Evolutionary conservation across 2,329 filamentous ascomycete species (phyloP).

Genomic region (Aspergillus sojae): DNA sequence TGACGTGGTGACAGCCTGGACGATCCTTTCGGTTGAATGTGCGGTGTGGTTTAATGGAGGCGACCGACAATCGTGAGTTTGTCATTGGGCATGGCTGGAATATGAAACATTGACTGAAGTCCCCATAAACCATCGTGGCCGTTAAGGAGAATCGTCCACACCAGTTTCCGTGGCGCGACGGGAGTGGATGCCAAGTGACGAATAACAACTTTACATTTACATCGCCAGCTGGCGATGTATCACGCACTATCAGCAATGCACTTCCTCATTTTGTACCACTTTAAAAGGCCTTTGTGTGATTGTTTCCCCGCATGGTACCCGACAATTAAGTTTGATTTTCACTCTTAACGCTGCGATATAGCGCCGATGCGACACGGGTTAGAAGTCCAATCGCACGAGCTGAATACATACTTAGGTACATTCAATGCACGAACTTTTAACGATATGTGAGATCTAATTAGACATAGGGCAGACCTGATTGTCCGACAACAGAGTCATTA

Average conservation of each 20-base stretch:
- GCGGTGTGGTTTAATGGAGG: neutral
- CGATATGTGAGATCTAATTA: neutral
- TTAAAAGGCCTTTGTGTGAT: neutral
- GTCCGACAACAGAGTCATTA: neutral
- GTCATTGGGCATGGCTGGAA: neutral
- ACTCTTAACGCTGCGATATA: neutral
- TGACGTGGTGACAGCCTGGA: neutral
- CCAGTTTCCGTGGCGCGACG: slow-evolving; percentile 5
- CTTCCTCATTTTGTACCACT: neutral
- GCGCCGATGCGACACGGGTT: neutral
- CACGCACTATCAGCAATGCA: neutral
- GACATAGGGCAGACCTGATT: neutral
- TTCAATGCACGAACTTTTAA: neutral
- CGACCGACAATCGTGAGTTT: neutral
- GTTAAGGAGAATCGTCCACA: neutral
- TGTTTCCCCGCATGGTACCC: neutral
- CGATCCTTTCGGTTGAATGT: neutral
- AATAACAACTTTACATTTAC: slow-evolving; percentile 2
- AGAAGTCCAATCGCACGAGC: neutral
- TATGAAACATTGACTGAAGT: neutral
- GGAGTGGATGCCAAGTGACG: slow-evolving; percentile 1
- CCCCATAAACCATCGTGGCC: neutral
- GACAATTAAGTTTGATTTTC: neutral
- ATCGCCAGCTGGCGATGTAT: slow-evolving; percentile 4
- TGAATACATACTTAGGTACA: neutral